Evolutionary conservation across 805 yeast genomes (phyloP).

Genomic region (Dipodascopsis tothii): DNA sequence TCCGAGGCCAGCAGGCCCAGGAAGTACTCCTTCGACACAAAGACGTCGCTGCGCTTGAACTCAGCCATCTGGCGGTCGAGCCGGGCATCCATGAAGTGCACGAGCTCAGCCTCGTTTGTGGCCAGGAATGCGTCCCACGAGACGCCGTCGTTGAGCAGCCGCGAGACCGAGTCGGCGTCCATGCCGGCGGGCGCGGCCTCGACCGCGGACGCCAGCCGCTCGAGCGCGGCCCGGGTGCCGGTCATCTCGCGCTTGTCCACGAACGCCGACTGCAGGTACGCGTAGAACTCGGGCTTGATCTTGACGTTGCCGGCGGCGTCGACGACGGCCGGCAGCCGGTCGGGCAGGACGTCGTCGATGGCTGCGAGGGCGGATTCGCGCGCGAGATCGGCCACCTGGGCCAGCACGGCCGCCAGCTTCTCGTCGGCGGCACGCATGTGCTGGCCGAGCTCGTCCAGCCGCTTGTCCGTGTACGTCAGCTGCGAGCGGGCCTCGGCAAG

Average conservation of each 20-base stretch:
- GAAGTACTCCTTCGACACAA: slow-evolving; percentile 14
- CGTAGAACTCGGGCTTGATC: slow-evolving; percentile 18
- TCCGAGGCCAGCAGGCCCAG: slow-evolving; percentile 15
- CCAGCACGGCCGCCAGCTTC: background rate
- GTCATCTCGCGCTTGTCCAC: slow-evolving; percentile 6
- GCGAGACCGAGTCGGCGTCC: background rate
- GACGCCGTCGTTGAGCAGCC: background rate
- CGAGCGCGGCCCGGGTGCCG: background rate
- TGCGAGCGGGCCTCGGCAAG: background rate
- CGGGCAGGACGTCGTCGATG: slow-evolving; percentile 14
- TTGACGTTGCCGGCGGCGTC: slow-evolving; percentile 9
- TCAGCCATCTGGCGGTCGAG: slow-evolving; percentile 5
- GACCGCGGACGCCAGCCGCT: background rate
- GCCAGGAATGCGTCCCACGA: slow-evolving; percentile 19
- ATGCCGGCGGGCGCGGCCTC: background rate
- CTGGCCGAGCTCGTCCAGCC: background rate
- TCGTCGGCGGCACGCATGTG: background rate
- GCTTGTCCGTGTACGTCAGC: background rate
- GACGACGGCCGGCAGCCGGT: slow-evolving; percentile 9
- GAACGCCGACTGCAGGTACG: slow-evolving; percentile 14
- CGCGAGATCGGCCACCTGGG: slow-evolving; percentile 3
- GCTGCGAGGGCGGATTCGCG: slow-evolving; percentile 11
- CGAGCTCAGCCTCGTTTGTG: slow-evolving; percentile 8
- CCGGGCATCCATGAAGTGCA: slow-evolving; percentile 8
- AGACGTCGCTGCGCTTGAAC: slow-evolving; percentile 7